phyloP scores from a whole-genome alignment of 371 early-diverging fungal species.

The Haplosporangium sp. region DNA sequence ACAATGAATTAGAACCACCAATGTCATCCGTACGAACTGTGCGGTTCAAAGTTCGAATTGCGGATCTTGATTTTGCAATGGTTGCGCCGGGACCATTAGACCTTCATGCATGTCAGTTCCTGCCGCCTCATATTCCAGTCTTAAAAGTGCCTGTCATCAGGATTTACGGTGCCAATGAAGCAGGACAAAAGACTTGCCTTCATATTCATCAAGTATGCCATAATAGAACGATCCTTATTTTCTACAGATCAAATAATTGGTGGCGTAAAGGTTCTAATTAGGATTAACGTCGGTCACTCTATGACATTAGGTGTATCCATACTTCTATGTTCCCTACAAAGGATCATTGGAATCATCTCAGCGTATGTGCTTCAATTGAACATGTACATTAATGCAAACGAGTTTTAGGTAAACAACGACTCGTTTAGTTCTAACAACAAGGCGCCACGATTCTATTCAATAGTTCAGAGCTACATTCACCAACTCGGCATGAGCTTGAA shows the following conservation, averaged over 20 bases:
- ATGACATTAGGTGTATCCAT: constrained; percentile 72
- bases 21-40: constrained; percentile 6
- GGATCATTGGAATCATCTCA: constrained; percentile 46
- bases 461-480: constrained; percentile 56
- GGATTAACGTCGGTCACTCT: neutral
- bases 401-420: too few relatives aligned
- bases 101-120: constrained; percentile 56
- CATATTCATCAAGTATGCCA: constrained; percentile 78
- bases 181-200: constrained; percentile 80
- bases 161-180: constrained; percentile 81
- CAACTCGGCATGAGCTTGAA: constrained; percentile 80
- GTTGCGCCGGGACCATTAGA: constrained; percentile 68
- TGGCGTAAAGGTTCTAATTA: constrained; percentile 1
- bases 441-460: neutral
- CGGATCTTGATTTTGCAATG: constrained; percentile 73
- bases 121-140: constrained; percentile 40
- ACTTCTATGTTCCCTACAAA: constrained; percentile 77
- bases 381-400: neutral
- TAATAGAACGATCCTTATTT: neutral
- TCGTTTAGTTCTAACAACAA: too few relatives aligned
- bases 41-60: constrained; percentile 65
- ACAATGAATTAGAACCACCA: neutral
- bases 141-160: constrained; percentile 80
- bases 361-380: constrained; percentile 47
- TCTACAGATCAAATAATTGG: constrained; percentile 3